Conservation (phyloP, 345 rosid genomes). For the Erucastrum elatum region DNA sequence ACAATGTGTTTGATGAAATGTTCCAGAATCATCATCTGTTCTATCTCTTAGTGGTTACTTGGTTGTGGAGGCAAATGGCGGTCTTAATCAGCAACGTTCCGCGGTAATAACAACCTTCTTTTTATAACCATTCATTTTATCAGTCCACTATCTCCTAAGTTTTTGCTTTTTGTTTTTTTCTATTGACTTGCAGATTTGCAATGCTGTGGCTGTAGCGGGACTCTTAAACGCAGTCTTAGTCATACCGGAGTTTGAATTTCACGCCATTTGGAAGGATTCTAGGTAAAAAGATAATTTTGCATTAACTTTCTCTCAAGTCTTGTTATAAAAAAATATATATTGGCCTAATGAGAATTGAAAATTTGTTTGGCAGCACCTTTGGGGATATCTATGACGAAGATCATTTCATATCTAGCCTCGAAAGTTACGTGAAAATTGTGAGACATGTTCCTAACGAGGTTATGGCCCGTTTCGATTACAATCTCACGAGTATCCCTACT, state of each 20-base stretch:
- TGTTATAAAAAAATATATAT: neutral
- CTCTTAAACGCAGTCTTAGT: conserved; percentile 78
- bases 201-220: conserved; percentile 96
- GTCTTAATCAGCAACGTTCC: conserved; percentile 96
- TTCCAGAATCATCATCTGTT: conserved; percentile 47
- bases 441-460: conserved; percentile 67
- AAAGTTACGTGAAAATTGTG: conserved; percentile 70
- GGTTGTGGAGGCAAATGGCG: conserved; percentile 89
- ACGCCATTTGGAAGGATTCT: conserved; percentile 85
- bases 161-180: neutral
- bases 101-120: conserved; percentile 59
- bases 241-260: conserved; percentile 77
- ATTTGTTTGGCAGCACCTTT: conserved; percentile 59
- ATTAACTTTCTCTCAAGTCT: neutral
- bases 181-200: conserved; percentile 64
- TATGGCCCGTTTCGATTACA: conserved; percentile 59
- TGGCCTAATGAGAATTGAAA: conserved; percentile 13
- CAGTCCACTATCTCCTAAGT: neutral
- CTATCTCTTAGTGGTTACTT: conserved; percentile 65
- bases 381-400: conserved; percentile 82
- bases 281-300: conserved; percentile 46
- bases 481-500: conserved; percentile 59
- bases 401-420: conserved; percentile 69
- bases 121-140: neutral
- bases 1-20: conserved; percentile 21